These are phyloP conservation scores for Colletotrichum magnum DNA, from an alignment of 2,329 filamentous ascomycete genomes.

Conservation along the genomic window DNA sequence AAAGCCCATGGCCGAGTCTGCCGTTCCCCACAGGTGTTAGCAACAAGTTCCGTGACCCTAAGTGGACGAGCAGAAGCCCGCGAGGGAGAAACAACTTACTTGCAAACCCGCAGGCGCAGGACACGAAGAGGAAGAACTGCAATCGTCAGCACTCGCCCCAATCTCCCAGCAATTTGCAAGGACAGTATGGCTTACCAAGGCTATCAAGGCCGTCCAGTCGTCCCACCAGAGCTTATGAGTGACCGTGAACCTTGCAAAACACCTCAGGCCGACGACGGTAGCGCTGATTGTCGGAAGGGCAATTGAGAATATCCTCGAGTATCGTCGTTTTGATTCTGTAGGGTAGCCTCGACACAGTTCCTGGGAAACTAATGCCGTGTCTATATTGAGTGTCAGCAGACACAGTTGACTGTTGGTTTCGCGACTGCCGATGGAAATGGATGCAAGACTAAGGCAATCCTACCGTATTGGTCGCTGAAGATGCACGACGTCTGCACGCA, in stretches of 20 bases:
- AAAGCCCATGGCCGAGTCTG: conserved; percentile 40
- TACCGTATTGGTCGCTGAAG: conserved; percentile 30
- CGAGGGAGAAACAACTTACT: neutral
- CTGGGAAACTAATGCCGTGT: conserved; percentile 17
- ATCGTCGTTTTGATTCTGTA: neutral
- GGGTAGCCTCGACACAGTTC: conserved; percentile 27
- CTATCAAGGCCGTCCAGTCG: conserved; percentile 32
- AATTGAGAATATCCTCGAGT: conserved; percentile 20
- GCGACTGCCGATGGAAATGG: fast-evolving
- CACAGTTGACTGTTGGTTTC: neutral
- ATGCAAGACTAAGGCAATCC: neutral
- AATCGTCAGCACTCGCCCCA: fast-evolving
- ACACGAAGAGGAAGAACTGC: conserved; percentile 22
- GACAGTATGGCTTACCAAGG: conserved; percentile 15
- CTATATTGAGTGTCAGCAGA: neutral
- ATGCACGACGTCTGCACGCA: conserved; percentile 36
- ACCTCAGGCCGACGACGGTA: conserved; percentile 25
- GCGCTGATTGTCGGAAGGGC: conserved; percentile 14
- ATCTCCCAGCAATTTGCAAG: too few relatives aligned
- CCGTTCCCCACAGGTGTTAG: neutral
- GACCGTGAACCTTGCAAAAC: conserved; percentile 14
- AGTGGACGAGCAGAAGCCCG: neutral
- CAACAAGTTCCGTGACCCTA: neutral
- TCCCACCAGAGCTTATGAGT: conserved; percentile 38
- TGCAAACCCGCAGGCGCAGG: neutral